Percentiles rank a stretch among this genome's conserved stretches.
Conservation (phyloP, 2,329 filamentous ascomycete species). For the Helotiales sp. region DNA sequence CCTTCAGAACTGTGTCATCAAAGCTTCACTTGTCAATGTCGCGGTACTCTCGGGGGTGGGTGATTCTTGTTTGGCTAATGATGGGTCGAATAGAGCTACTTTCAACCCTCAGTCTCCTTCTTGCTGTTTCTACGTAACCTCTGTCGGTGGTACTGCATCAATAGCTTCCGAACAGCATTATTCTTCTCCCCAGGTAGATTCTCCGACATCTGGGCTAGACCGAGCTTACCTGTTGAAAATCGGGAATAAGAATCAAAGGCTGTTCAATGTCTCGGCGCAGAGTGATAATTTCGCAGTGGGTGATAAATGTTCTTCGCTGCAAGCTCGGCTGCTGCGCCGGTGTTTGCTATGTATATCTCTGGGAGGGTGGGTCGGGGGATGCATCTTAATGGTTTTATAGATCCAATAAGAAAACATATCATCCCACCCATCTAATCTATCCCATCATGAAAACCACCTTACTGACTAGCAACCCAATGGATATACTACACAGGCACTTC, state of each 20-base stretch:
- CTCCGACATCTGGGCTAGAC: not conserved
- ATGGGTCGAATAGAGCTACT: not conserved
- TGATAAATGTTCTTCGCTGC: not conserved
- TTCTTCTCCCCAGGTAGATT: not conserved
- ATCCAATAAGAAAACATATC: not conserved
- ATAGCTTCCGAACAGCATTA: not conserved
- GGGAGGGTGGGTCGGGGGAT: not conserved
- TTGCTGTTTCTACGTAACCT: not conserved
- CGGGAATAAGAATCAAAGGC: not conserved
- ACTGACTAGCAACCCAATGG: not conserved
- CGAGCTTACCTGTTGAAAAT: not conserved
- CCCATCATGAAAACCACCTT: not conserved
- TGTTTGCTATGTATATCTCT: not conserved
- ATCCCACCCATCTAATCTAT: not conserved
- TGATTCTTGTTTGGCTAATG: not conserved
- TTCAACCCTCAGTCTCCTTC: not conserved
- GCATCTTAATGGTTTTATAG: not conserved
- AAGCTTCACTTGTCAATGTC: too few relatives aligned
- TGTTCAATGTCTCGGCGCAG: not conserved
- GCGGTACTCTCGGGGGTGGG: not conserved
- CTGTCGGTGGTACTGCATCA: not conserved
- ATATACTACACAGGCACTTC: not conserved
- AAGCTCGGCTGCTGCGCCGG: not conserved
- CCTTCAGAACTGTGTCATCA: too few relatives aligned
- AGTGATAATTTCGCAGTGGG: not conserved